phyloP scores from a whole-genome alignment of 2,329 filamentous ascomycete genomes.

The Fusarium nanum region DNA sequence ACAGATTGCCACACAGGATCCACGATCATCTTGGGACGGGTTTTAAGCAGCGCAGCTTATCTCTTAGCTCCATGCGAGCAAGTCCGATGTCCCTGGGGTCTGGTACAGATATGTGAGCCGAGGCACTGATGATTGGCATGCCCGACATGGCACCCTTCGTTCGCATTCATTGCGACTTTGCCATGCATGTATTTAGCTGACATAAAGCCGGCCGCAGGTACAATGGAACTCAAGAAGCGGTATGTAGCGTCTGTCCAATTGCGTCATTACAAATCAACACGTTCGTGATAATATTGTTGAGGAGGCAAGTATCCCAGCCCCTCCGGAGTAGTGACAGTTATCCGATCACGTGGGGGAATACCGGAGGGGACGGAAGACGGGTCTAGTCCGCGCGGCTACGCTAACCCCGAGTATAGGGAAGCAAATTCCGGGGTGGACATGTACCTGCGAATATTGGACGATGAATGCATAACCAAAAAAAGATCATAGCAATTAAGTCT shows the following conservation, averaged over 20 bases:
- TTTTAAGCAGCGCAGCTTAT: background rate
- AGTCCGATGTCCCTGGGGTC: too few relatives aligned
- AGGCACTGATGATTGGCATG: too few relatives aligned
- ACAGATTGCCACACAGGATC: background rate
- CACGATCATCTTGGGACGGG: background rate
- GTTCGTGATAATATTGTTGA: background rate
- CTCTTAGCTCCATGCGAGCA: too few relatives aligned
- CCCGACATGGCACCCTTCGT: too few relatives aligned
- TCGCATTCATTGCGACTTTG: too few relatives aligned
- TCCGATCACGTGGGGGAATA: conserved; percentile 28
- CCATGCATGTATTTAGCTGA: too few relatives aligned
- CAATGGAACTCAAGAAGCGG: accelerated
- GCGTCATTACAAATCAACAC: background rate
- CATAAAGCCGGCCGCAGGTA: background rate
- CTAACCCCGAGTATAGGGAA: background rate
- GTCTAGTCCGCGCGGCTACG: conserved; percentile 2
- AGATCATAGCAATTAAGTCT: too few relatives aligned
- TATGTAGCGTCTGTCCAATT: background rate
- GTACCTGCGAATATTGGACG: accelerated
- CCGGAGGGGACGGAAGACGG: background rate
- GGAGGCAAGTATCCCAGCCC: background rate
- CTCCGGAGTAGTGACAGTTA: conserved; percentile 3
- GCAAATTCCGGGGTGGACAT: background rate
- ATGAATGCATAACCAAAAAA: background rate
- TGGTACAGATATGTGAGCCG: too few relatives aligned